Conservation (phyloP, 179 eudicot species). For the Gypsophila paniculata region DNA sequence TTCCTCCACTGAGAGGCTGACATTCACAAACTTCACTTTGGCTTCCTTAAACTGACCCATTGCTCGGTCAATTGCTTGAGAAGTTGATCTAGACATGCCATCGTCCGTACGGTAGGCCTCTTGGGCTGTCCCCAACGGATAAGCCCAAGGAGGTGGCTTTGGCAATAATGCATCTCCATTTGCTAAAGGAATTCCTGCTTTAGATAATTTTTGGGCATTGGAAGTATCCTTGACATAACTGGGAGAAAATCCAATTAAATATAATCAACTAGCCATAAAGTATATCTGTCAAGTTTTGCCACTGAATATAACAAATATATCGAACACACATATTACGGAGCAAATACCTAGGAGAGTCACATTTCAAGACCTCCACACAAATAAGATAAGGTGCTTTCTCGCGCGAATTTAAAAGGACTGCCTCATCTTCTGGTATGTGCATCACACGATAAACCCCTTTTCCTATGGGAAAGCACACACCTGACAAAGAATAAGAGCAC, state of each 20-base stretch:
- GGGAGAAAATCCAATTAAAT: conserved; percentile 20
- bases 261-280: conserved; percentile 4
- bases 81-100: conserved; percentile 86
- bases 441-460: conserved; percentile 85
- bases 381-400: conserved; percentile 97
- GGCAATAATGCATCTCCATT: conserved; percentile 92
- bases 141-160: conserved; percentile 99
- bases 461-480: conserved; percentile 92
- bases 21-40: conserved; percentile 78
- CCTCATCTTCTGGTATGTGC: conserved; percentile 94
- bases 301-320: not conserved
- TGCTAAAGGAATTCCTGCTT: conserved; percentile 93
- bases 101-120: conserved; percentile 67
- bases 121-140: conserved; percentile 68
- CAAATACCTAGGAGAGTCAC: conserved; percentile 72
- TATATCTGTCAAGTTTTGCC: not conserved
- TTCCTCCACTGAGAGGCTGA: conserved; percentile 64
- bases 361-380: conserved; percentile 81
- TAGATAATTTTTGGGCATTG: conserved; percentile 64
- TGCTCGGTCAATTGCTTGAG: conserved; percentile 94
- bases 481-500: conserved; percentile 32
- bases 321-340: not conserved
- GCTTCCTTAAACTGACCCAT: conserved; percentile 88
- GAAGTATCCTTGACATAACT: conserved; percentile 67
- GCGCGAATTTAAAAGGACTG: conserved; percentile 83